A percentile compares a stretch with the other conserved stretches of the same genome.
phyloP scores from a whole-genome alignment of 495 filamentous ascomycete genomes.

The Hypoxylon lenormandii region DNA sequence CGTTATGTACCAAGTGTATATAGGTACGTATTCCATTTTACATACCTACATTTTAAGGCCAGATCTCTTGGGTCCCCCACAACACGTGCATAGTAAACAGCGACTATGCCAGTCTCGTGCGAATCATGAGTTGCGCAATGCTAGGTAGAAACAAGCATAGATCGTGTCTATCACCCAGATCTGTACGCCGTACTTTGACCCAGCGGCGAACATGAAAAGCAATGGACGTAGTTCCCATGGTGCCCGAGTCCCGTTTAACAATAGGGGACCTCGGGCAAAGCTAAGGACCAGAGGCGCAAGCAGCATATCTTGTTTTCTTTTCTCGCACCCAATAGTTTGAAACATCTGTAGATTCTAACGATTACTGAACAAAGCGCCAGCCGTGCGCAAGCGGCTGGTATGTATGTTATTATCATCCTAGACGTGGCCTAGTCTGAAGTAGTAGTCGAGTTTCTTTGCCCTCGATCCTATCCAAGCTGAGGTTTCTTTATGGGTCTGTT shows the following conservation, averaged over 20 bases:
- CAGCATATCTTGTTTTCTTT: slow-evolving; percentile 14
- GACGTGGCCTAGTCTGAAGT: neutral
- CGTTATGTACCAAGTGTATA: too few relatives aligned
- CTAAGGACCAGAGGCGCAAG: slow-evolving; percentile 1
- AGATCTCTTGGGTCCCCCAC: slow-evolving; percentile 37
- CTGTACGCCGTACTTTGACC: slow-evolving; percentile 18
- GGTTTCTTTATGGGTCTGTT: slow-evolving; percentile 5
- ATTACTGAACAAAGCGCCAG: slow-evolving; percentile 14
- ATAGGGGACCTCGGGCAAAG: neutral
- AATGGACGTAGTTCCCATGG: slow-evolving; percentile 2
- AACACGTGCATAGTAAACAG: slow-evolving; percentile 31
- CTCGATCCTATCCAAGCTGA: neutral
- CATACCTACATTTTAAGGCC: slow-evolving; percentile 8
- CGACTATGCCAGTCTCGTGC: slow-evolving; percentile 15
- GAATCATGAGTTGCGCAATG: slow-evolving; percentile 20
- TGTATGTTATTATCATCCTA: neutral
- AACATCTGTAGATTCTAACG: slow-evolving; percentile 2
- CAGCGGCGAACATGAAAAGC: slow-evolving; percentile 21
- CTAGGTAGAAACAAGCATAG: slow-evolving; percentile 15
- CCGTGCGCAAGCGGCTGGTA: slow-evolving; percentile 14
- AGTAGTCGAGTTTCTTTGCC: neutral
- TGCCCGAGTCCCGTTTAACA: neutral
- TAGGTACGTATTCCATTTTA: too few relatives aligned
- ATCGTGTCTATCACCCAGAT: slow-evolving; percentile 16
- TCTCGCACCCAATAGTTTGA: slow-evolving; percentile 32